A percentile compares a stretch with the other conserved stretches of the same genome.
These are phyloP conservation scores for Apiotrichum mycotoxinovorans DNA, from an alignment of 1,284 basidiomycete genomes.

Conservation along the genomic window DNA sequence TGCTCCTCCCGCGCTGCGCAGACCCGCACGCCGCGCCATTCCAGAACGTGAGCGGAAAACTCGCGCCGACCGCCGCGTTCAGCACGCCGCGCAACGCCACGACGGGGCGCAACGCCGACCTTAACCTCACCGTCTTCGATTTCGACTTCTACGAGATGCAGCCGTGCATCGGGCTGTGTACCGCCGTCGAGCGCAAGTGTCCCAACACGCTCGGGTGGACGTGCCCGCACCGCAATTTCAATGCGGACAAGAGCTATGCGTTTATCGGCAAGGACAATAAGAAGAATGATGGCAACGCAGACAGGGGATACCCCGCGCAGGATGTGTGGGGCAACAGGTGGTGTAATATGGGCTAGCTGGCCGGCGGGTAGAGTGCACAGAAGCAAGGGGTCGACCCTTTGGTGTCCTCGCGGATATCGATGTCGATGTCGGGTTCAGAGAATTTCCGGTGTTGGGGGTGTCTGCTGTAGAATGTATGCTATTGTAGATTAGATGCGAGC, in stretches of 20 bases:
- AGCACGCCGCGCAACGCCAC: slow-evolving; percentile 52
- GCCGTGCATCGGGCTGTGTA: slow-evolving; percentile 74
- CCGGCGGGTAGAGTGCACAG: background rate
- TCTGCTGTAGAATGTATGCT: too few relatives aligned
- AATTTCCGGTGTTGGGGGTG: too few relatives aligned
- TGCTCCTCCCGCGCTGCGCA: slow-evolving; percentile 67
- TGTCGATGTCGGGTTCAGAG: too few relatives aligned
- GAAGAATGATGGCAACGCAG: slow-evolving; percentile 50
- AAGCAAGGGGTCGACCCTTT: too few relatives aligned
- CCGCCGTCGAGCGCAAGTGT: slow-evolving; percentile 68
- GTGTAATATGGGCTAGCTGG: slow-evolving; percentile 55
- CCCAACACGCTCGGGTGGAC: slow-evolving; percentile 60
- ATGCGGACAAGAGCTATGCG: slow-evolving; percentile 66
- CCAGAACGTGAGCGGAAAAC: slow-evolving; percentile 28
- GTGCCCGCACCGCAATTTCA: slow-evolving; percentile 64
- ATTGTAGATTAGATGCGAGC: too few relatives aligned
- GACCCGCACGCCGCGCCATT: slow-evolving; percentile 38
- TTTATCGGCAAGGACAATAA: slow-evolving; percentile 64
- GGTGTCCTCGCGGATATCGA: too few relatives aligned
- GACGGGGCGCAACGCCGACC: slow-evolving; percentile 44
- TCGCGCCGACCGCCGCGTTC: slow-evolving; percentile 30
- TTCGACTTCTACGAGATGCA: slow-evolving; percentile 60
- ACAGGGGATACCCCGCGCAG: slow-evolving; percentile 56
- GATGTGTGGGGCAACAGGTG: slow-evolving; percentile 75
- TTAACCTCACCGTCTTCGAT: slow-evolving; percentile 28